Evolutionary conservation across 2,329 filamentous ascomycete species (phyloP).

Genomic region (Pseudogymnoascus sp.): DNA sequence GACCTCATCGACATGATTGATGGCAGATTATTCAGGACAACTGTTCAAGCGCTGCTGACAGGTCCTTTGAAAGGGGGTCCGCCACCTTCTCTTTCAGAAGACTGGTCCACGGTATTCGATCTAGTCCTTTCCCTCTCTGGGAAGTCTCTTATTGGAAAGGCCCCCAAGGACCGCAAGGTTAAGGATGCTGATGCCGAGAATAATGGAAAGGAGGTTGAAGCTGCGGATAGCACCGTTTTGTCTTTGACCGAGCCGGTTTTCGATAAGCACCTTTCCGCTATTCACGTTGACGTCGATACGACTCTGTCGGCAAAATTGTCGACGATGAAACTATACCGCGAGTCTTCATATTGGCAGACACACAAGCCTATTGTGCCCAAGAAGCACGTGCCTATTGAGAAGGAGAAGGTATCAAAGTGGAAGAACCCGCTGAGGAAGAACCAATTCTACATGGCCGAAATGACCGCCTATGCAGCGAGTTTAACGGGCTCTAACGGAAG

Average conservation of each 20-base stretch:
- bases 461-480: constrained; percentile 59
- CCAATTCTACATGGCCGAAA: constrained; percentile 59
- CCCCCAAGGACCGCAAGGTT: constrained; percentile 21
- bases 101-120: constrained; percentile 20
- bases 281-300: constrained; percentile 32
- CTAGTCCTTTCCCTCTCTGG: constrained; percentile 14
- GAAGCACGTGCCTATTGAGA: constrained; percentile 27
- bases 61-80: constrained; percentile 17
- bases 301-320: constrained; percentile 21
- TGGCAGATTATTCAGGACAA: constrained; percentile 36
- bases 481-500: constrained; percentile 57
- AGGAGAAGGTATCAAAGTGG: constrained; percentile 35
- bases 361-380: constrained; percentile 40
- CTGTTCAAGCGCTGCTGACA: constrained; percentile 25
- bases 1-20: constrained; percentile 49
- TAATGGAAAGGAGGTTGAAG: constrained; percentile 15
- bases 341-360: constrained; percentile 55
- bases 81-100: constrained; percentile 17
- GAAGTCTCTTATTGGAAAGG: constrained; percentile 8
- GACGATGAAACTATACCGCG: constrained; percentile 35
- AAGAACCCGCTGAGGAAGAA: constrained; percentile 32
- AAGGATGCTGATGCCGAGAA: constrained; percentile 17
- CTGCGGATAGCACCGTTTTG: constrained; percentile 29
- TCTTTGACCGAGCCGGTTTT: constrained; percentile 41
- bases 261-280: constrained; percentile 36